Conservation (phyloP, 495 filamentous ascomycete species). For the Cercophora samala region DNA sequence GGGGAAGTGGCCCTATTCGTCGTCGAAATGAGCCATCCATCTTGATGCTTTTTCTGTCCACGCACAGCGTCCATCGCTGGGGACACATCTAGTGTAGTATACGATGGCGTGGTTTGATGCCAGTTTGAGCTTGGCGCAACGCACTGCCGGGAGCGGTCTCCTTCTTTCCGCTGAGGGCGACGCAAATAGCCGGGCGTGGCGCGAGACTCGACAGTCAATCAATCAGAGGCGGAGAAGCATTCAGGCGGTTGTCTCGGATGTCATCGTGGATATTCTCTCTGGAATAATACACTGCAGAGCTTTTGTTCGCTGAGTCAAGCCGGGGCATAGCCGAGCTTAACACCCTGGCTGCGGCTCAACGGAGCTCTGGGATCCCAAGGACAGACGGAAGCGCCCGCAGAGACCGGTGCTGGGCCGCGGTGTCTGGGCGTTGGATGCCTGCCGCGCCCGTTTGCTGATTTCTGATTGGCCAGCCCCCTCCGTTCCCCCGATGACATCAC, state of each 20-base stretch:
- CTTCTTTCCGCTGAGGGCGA: neutral
- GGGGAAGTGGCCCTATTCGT: neutral
- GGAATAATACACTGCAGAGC: neutral
- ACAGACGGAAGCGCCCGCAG: constrained; percentile 6
- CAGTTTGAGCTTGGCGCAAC: neutral
- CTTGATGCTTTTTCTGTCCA: no score
- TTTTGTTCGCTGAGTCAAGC: constrained; percentile 4
- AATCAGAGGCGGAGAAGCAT: neutral
- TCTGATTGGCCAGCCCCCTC: constrained; percentile 15
- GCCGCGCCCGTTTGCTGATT: neutral
- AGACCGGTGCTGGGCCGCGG: neutral
- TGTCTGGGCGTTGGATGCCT: neutral
- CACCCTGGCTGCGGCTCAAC: constrained; percentile 5
- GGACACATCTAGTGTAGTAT: neutral
- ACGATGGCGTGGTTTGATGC: neutral
- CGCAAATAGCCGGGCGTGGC: neutral
- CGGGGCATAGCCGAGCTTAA: constrained; percentile 11
- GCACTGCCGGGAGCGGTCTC: neutral
- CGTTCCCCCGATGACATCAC: constrained; percentile 21
- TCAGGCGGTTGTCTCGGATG: constrained; percentile 1
- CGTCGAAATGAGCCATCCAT: neutral
- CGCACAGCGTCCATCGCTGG: neutral
- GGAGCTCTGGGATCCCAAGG: constrained; percentile 5
- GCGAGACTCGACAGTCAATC: neutral
- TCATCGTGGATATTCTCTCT: constrained; percentile 5